Conservation (phyloP, 2,329 filamentous ascomycete species). For the Colletotrichum euphorbiae region DNA sequence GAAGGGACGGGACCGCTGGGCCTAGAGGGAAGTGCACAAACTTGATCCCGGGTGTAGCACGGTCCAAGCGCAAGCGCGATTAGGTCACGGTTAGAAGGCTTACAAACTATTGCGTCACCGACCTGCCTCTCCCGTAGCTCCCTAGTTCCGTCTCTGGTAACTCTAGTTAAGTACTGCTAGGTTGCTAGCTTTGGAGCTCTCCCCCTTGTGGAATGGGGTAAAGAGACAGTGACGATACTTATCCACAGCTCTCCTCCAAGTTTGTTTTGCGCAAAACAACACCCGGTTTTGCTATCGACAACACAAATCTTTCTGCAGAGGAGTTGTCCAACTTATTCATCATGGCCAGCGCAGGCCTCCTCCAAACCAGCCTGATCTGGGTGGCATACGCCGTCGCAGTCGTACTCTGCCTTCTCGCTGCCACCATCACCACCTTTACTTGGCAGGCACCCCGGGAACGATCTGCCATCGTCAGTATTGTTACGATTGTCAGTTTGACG, state of each 20-base stretch:
- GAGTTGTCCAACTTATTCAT: neutral
- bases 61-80: neutral
- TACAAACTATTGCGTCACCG: conserved; percentile 24
- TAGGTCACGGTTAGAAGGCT: conserved; percentile 8
- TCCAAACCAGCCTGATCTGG: conserved; percentile 95
- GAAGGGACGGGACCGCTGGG: neutral
- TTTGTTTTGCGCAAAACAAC: conserved; percentile 18
- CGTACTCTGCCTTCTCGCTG: conserved; percentile 78
- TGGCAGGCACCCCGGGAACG: conserved; percentile 93
- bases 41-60: conserved; percentile 2
- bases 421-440: conserved; percentile 87
- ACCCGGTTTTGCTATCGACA: neutral
- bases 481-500: conserved; percentile 89
- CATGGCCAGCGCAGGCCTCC: conserved; percentile 66
- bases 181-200: conserved; percentile 26
- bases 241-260: conserved; percentile 5
- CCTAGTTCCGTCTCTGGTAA: conserved; percentile 18
- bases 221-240: conserved; percentile 29
- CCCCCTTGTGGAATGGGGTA: conserved; percentile 16
- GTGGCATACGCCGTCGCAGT: conserved; percentile 89
- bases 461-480: conserved; percentile 81
- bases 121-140: conserved; percentile 13
- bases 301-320: neutral
- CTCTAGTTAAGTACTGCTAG: too few relatives aligned
- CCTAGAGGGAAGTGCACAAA: neutral